Conservation (phyloP, 768 basidiomycete species). For the Pulveroboletus sp. region DNA sequence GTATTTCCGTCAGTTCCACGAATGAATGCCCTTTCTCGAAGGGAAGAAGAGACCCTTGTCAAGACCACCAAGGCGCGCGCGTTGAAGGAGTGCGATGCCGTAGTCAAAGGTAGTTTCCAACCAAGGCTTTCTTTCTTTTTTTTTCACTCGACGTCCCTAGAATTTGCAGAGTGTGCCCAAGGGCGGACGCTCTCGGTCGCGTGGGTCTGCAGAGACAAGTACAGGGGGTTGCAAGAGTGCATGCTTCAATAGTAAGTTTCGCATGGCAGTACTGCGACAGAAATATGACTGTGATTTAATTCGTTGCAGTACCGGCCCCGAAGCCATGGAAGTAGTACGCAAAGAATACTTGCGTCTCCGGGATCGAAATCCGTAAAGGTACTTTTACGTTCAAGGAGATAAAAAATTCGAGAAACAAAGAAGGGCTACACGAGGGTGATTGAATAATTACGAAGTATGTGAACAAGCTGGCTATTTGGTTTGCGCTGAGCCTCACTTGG, state of each 20-base stretch:
- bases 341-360: slow-evolving; percentile 72
- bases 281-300: not conserved
- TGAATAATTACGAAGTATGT: not conserved
- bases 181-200: slow-evolving; percentile 82
- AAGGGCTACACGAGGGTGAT: slow-evolving; percentile 1
- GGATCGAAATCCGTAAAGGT: slow-evolving; percentile 24
- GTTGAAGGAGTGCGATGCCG: slow-evolving; percentile 69
- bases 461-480: not conserved
- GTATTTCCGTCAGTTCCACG: not conserved
- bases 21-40: slow-evolving; percentile 84
- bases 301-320: slow-evolving; percentile 59
- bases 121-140: not conserved
- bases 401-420: slow-evolving; percentile 1
- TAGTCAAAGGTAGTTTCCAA: slow-evolving; percentile 58
- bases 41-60: slow-evolving; percentile 83
- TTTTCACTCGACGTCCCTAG: slow-evolving; percentile 42
- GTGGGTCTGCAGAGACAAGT: slow-evolving; percentile 76
- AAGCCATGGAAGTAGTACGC: slow-evolving; percentile 70
- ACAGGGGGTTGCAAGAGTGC: slow-evolving; percentile 71
- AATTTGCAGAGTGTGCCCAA: slow-evolving; percentile 80
- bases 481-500: slow-evolving; percentile 31
- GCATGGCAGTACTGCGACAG: not conserved
- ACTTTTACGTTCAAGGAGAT: too few relatives aligned
- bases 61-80: slow-evolving; percentile 81
- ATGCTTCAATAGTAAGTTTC: slow-evolving; percentile 72